A percentile compares a stretch with the other conserved stretches of the same genome.
phyloP scores from a whole-genome alignment of 2,329 filamentous ascomycete genomes.

The Monosporascus sp. region DNA sequence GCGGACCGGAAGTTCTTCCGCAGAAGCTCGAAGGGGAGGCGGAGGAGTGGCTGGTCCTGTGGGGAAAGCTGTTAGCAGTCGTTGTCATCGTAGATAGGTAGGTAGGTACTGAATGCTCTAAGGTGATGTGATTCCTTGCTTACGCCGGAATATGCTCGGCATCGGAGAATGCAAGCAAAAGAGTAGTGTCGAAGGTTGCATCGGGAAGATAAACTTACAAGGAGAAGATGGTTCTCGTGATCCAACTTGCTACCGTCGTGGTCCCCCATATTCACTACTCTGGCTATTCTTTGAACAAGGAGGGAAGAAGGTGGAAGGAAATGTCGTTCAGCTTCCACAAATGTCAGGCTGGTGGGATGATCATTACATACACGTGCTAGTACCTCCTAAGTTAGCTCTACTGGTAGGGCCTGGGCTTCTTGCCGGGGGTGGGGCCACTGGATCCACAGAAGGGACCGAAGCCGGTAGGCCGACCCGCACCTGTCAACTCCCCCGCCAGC shows the following conservation, averaged over 20 bases:
- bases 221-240: constrained; percentile 68
- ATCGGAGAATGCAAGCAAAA: background rate
- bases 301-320: too few relatives aligned
- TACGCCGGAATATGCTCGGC: too few relatives aligned
- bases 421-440: background rate
- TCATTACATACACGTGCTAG: background rate
- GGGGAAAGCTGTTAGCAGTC: constrained; percentile 2
- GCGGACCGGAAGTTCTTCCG: constrained; percentile 90
- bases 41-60: constrained; percentile 89
- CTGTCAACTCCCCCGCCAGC: background rate
- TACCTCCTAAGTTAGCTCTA: background rate
- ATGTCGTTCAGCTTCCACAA: background rate
- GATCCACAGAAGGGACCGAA: background rate
- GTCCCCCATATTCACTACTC: constrained; percentile 46
- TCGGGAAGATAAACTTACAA: constrained; percentile 42
- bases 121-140: too few relatives aligned
- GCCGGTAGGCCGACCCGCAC: background rate
- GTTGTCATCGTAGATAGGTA: background rate
- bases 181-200: background rate
- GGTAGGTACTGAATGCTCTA: background rate
- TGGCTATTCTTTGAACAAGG: too few relatives aligned
- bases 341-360: background rate
- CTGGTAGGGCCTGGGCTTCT: background rate
- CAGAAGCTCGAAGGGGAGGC: constrained; percentile 86
- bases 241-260: constrained; percentile 63